Conservation (phyloP, 2,329 filamentous ascomycete genomes). For the Pseudogymnoascus verrucosus region DNA sequence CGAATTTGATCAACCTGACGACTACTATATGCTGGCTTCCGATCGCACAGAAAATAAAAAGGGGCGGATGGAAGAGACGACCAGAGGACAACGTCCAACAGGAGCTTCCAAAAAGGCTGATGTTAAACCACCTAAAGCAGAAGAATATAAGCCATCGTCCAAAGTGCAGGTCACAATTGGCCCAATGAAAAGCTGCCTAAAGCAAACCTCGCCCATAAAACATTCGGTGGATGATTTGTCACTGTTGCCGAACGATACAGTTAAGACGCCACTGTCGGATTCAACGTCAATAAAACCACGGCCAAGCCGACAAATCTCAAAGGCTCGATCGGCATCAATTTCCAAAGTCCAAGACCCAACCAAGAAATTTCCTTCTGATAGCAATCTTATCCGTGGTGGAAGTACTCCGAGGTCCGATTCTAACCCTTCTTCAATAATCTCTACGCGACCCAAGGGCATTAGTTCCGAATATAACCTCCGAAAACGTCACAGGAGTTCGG, state of each 20-base stretch:
- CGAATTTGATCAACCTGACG: not conserved
- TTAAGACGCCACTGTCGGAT: not conserved
- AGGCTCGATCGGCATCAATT: not conserved
- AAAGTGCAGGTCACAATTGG: not conserved
- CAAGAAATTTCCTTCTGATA: not conserved
- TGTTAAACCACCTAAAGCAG: not conserved
- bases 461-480: not conserved
- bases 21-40: not conserved
- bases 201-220: not conserved
- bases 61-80: not conserved
- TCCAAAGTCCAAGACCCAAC: not conserved
- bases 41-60: not conserved
- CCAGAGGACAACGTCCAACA: not conserved
- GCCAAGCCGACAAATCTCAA: constrained; percentile 13
- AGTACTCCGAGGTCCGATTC: not conserved
- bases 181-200: not conserved
- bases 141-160: not conserved
- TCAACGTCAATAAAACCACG: constrained; percentile 16
- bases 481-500: not conserved
- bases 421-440: too few relatives aligned
- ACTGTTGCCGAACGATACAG: not conserved
- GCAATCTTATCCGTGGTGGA: not conserved
- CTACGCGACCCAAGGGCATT: too few relatives aligned
- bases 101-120: not conserved
- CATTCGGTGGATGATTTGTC: not conserved